Conservation (phyloP, 1,284 basidiomycete species). For the Irpex rosettiformis region DNA sequence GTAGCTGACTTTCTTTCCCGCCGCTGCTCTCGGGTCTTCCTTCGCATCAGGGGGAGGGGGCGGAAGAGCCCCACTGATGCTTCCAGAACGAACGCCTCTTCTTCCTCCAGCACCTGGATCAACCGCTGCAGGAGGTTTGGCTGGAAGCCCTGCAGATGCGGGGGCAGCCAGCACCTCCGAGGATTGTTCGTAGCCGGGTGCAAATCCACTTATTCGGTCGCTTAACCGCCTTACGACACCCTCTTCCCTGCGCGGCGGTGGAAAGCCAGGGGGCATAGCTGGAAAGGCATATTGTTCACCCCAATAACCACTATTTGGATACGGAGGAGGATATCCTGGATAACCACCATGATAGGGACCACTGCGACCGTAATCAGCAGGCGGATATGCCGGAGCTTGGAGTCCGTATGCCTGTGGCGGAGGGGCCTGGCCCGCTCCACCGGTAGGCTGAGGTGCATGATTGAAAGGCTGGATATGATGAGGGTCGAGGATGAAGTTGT, state of each 20-base stretch:
- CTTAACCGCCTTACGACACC: conserved; percentile 57
- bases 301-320: conserved; percentile 1
- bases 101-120: conserved; percentile 48
- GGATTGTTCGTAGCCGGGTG: conserved; percentile 45
- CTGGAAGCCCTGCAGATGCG: conserved; percentile 66
- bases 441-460: conserved; percentile 64
- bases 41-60: conserved; percentile 82
- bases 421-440: conserved; percentile 56
- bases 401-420: conserved; percentile 80
- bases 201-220: conserved; percentile 74
- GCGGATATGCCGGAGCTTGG: conserved; percentile 51
- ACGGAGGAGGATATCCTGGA: conserved; percentile 7
- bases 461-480: conserved; percentile 85
- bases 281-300: conserved; percentile 24
- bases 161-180: conserved; percentile 45
- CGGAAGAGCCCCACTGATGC: conserved; percentile 49
- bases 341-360: conserved; percentile 6
- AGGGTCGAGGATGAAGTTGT: conserved; percentile 91
- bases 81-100: conserved; percentile 34
- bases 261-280: conserved; percentile 16
- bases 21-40: conserved; percentile 82
- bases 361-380: conserved; percentile 36
- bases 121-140: conserved; percentile 65
- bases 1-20: conserved; percentile 79
- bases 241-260: conserved; percentile 54